Conservation (phyloP, 1,139 yeast species). For the Blastobotrys proliferans region DNA sequence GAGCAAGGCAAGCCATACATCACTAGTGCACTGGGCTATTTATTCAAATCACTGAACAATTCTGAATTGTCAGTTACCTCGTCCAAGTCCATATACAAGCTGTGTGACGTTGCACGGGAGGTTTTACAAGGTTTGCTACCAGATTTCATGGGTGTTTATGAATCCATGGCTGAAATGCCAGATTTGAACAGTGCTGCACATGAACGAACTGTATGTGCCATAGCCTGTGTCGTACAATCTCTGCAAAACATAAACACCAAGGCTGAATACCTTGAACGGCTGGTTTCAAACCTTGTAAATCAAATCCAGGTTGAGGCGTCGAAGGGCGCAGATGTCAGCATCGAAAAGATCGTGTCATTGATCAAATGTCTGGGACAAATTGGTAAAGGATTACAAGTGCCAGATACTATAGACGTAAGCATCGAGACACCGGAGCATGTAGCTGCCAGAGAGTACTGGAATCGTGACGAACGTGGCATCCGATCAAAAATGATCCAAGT, state of each 20-base stretch:
- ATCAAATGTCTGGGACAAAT: constrained; percentile 60
- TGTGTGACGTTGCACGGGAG: constrained; percentile 35
- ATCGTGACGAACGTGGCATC: constrained; percentile 41
- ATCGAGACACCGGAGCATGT: constrained; percentile 14
- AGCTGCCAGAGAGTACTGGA: constrained; percentile 30
- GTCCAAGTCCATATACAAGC: constrained; percentile 36
- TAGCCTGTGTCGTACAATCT: constrained; percentile 35
- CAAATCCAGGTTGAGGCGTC: constrained; percentile 16
- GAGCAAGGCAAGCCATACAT: constrained; percentile 31
- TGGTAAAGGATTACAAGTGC: constrained; percentile 55
- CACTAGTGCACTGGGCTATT: constrained; percentile 30
- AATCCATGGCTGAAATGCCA: constrained; percentile 23
- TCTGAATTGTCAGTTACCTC: constrained; percentile 32
- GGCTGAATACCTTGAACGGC: constrained; percentile 25
- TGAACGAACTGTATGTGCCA: constrained; percentile 36
- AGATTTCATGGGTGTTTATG: constrained; percentile 33
- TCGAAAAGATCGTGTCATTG: constrained; percentile 40
- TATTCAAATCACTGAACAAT: constrained; percentile 34
- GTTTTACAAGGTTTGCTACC: constrained; percentile 28
- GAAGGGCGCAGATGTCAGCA: constrained; percentile 10
- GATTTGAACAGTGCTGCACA: constrained; percentile 29
- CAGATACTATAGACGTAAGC: constrained; percentile 33
- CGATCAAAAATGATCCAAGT: constrained; percentile 42
- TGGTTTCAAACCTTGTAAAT: constrained; percentile 24
- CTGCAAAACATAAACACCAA: constrained; percentile 23